Evolutionary conservation across 306 rosid species (phyloP), one percentile per base, ranked within the genome.

Genomic region (Abrus precatorius): DNA sequence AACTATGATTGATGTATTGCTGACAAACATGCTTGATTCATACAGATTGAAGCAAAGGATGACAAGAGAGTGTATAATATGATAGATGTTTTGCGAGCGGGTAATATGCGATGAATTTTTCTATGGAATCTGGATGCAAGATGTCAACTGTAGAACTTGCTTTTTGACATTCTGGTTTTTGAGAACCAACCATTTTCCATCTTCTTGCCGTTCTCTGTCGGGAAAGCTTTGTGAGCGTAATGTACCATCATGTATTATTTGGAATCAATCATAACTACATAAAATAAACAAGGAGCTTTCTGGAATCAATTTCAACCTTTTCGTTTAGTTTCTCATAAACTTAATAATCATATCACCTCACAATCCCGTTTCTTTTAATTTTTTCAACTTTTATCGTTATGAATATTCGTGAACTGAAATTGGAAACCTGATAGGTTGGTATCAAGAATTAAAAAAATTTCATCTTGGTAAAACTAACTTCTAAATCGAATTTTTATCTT

Each of bases 11-110:
- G 9, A 20, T 20, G 20, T 20, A 20, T 20, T 20, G 20, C 20
- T 20, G 20, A 20, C 20, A 20, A 60, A 41, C 45, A 74, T 54
- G 13, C 68, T 81, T 76, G 43, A 29, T 76, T 73, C 30, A 9
- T 89, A 86, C 92, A 94, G 97, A 78, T 90, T 85, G 84, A 70
- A 50, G 66, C 76, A 54, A 89, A 81, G 85, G 89, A 87, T 12
- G 82, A 84, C 20, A 89, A 92, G 83, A 84, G 88, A 86, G 60
- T 94, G 69, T 92, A 84, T 82, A 76, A 87, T 76, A 94, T 94
- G 97, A 86, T 92, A 12, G 98, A 92, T 78, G 98, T 92, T 30
- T 72, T 94, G 85, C 83, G 93, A 64, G 97, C 88, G 88, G 96
- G 96, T 32, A 90, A 78, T 75, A 94, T 92, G 96, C 86, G 94